phyloP scores from a whole-genome alignment of 805 yeast species.

The Teunomyces cretensis region DNA sequence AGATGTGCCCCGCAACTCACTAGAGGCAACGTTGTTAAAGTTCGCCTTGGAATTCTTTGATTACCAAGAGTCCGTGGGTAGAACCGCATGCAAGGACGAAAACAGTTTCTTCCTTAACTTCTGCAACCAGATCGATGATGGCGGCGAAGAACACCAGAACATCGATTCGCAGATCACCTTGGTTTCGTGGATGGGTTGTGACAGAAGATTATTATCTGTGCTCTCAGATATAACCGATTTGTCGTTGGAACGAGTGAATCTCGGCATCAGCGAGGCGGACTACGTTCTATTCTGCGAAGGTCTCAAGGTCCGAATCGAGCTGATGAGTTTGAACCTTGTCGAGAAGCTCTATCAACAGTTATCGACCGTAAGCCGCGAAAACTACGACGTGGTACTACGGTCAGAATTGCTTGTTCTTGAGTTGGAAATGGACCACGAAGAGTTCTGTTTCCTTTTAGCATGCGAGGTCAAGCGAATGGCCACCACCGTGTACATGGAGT shows the following conservation, averaged over 20 bases:
- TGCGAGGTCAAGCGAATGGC: conserved; percentile 28
- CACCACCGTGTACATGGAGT: conserved; percentile 23
- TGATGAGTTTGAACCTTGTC: conserved; percentile 13
- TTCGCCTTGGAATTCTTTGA: conserved; percentile 25
- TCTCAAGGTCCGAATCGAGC: conserved; percentile 15
- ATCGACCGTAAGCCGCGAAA: neutral
- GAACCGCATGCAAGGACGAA: conserved; percentile 28
- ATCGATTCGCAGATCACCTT: conserved; percentile 10
- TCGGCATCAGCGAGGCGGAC: conserved; percentile 12
- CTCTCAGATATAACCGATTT: conserved; percentile 33
- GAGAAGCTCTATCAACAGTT: conserved; percentile 8
- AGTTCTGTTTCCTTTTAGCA: conserved; percentile 25
- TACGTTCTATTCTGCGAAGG: conserved; percentile 15
- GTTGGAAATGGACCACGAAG: conserved; percentile 13
- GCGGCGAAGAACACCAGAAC: neutral
- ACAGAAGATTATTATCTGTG: conserved; percentile 19
- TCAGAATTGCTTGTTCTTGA: neutral
- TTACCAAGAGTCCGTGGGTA: conserved; percentile 27
- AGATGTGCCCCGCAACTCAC: conserved; percentile 15
- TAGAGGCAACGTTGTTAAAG: conserved; percentile 19
- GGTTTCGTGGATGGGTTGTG: conserved; percentile 35
- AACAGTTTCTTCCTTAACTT: conserved; percentile 21
- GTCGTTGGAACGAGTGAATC: conserved; percentile 24
- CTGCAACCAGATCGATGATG: conserved; percentile 7
- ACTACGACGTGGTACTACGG: neutral